Evolutionary conservation across 345 rosid genomes (phyloP), one percentile per base, ranked within the genome.

Genomic region (Moricandia moricandioides): DNA sequence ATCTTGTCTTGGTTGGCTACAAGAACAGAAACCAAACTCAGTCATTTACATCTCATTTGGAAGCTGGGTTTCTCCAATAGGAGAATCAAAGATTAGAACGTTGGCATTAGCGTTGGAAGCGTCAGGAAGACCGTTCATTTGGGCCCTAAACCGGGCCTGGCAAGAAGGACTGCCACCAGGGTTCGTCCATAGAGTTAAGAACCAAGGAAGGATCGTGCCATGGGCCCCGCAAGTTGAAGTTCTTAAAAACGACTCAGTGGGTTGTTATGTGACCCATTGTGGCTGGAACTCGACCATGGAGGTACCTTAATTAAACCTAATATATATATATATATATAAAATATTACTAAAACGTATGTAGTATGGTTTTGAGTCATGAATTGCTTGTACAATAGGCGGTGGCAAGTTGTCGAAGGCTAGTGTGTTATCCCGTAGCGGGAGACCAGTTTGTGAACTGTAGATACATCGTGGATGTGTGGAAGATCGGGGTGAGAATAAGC

Each of bases 251-350:
- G 33, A 67, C 4, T 84, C 88, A 0, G 88, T 90, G 0, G 89
- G 87, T 6, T 82, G 88, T 33, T 92, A 65, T 56, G 67, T 90
- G 4, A 87, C 88, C 1, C 98, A 92, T n/a, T 92, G 98, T 62
- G 98, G 96, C 5, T 92, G 98, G 98, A 92, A 92, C 73, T 92
- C 98, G 1, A 88, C 86, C 0, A 69, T 85, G 84, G 98, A 88
- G 75, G 96, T 76, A 76, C 55, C 39, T 21, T 21, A 29, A 1
- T 52, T 11, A 34, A 54, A 54, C 52, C 4, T 43, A 43, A 13
- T 12, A 8, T 40, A 33, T 33, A 37, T 37, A 37, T 37, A 37
- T 10, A 11, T 27, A 29, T 37, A 40, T 4, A 21, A 0, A 13
- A 12, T 14, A 13, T 9, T 39, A 57, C 0, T 58, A 10, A 14